phyloP scores from a whole-genome alignment of 176 grass and related monocot species.

The Oryza officinalis region DNA sequence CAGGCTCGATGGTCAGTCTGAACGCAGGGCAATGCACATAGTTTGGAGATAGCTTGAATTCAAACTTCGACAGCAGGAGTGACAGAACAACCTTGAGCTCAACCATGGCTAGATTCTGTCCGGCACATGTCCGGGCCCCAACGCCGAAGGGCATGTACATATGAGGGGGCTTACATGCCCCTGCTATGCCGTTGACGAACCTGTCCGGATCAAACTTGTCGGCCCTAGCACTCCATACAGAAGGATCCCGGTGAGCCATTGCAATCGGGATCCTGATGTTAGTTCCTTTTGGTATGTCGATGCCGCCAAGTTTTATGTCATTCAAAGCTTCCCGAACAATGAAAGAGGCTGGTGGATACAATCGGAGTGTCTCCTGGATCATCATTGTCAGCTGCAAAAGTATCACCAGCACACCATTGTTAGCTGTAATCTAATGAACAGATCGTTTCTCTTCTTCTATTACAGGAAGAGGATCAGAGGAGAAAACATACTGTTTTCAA shows the following conservation, averaged over 20 bases:
- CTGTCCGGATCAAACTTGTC: conserved; percentile 67
- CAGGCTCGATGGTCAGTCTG: background rate
- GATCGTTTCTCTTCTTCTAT: background rate
- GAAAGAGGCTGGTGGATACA: conserved; percentile 47
- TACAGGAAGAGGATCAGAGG: background rate
- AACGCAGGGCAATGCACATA: background rate
- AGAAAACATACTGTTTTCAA: conserved; percentile 56
- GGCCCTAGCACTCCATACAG: conserved; percentile 34
- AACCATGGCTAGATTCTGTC: background rate
- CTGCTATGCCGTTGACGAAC: conserved; percentile 54
- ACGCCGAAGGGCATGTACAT: conserved; percentile 52
- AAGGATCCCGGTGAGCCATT: conserved; percentile 51
- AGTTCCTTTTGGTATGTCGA: conserved; percentile 62
- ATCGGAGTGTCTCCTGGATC: conserved; percentile 75
- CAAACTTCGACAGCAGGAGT: background rate
- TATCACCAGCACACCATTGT: background rate
- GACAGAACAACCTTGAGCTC: background rate
- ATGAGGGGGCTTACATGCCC: conserved; percentile 51
- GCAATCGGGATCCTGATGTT: conserved; percentile 40
- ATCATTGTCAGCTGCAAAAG: conserved; percentile 72
- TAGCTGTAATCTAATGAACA: background rate
- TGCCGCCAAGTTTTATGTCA: conserved; percentile 45
- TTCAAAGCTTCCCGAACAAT: conserved; percentile 49
- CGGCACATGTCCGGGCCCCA: no score
- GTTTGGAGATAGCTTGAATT: background rate